phyloP scores from a whole-genome alignment of 2,329 filamentous ascomycete genomes.

The Penicillium thymicola region DNA sequence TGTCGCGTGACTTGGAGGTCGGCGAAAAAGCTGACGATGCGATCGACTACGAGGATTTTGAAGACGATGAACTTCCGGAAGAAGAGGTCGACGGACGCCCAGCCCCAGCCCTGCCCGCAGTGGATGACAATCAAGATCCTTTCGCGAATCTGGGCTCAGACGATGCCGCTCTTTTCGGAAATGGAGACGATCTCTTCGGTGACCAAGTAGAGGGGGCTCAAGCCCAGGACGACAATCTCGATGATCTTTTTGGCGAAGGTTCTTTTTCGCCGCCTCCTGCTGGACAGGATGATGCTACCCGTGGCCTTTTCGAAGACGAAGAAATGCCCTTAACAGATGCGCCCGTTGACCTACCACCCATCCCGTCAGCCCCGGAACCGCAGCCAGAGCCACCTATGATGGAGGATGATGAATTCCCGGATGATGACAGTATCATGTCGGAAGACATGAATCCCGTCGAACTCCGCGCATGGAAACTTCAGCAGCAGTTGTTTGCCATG shows the following conservation, averaged over 20 bases:
- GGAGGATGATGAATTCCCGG: slow-evolving; percentile 26
- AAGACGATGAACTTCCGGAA: slow-evolving; percentile 84
- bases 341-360: slow-evolving; percentile 19
- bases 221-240: slow-evolving; percentile 40
- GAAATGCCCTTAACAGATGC: slow-evolving; percentile 15
- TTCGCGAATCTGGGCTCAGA: slow-evolving; percentile 31
- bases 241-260: slow-evolving; percentile 49
- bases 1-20: slow-evolving; percentile 40
- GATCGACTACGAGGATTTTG: slow-evolving; percentile 84
- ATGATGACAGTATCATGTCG: slow-evolving; percentile 28
- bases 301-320: slow-evolving; percentile 35
- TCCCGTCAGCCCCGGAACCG: slow-evolving; percentile 15
- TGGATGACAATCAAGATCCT: slow-evolving; percentile 54
- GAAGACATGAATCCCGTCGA: slow-evolving; percentile 43
- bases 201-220: slow-evolving; percentile 24
- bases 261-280: slow-evolving; percentile 34
- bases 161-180: slow-evolving; percentile 40
- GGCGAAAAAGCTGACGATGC: slow-evolving; percentile 88
- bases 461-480: slow-evolving; percentile 45
- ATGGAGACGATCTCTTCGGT: slow-evolving; percentile 26
- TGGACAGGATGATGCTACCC: slow-evolving; percentile 30
- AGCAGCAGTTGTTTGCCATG: slow-evolving; percentile 48
- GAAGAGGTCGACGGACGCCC: slow-evolving; percentile 33
- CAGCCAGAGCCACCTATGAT: slow-evolving; percentile 27
- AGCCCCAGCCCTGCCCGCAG: slow-evolving; percentile 30